Conservation (phyloP, 169 alveolate species). For the Plasmodium berghei region DNA sequence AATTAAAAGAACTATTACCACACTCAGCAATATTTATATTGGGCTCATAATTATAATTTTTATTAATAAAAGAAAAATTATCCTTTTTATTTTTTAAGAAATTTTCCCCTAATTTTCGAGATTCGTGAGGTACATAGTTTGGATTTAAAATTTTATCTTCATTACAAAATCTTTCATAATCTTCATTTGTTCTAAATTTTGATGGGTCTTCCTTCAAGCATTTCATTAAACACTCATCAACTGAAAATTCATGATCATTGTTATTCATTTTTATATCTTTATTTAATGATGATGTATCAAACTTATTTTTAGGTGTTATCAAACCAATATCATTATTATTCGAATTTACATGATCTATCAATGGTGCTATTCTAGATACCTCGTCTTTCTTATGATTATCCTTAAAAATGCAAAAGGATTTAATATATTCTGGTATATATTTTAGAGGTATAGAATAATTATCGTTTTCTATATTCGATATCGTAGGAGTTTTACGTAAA, state of each 20-base stretch:
- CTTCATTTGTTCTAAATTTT: slow-evolving; percentile 63
- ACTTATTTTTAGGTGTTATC: slow-evolving; percentile 14
- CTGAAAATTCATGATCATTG: slow-evolving; percentile 37
- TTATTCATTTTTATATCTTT: slow-evolving; percentile 59
- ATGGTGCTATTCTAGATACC: slow-evolving; percentile 18
- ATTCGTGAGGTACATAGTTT: slow-evolving; percentile 38
- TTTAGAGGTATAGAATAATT: slow-evolving; percentile 2
- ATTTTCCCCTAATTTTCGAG: slow-evolving; percentile 51
- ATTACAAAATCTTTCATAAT: slow-evolving; percentile 71
- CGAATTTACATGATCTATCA: slow-evolving; percentile 12
- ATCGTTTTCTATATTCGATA: slow-evolving; percentile 50
- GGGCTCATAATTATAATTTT: slow-evolving; percentile 20
- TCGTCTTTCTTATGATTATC: slow-evolving; percentile 11
- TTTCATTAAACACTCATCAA: slow-evolving; percentile 55
- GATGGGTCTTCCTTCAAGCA: slow-evolving; percentile 46
- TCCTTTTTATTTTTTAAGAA: slow-evolving; percentile 46
- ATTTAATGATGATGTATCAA: slow-evolving; percentile 11
- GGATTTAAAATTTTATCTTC: slow-evolving; percentile 69
- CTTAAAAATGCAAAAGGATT: slow-evolving; percentile 35
- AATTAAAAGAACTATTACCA: slow-evolving; percentile 63
- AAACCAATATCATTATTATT: slow-evolving; percentile 14
- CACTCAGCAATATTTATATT: slow-evolving; percentile 36
- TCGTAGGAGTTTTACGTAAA: slow-evolving; percentile 48
- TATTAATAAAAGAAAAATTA: slow-evolving; percentile 13
- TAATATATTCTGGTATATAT: slow-evolving; percentile 7